Evolutionary conservation across 441 rosid species (phyloP), one percentile per base, ranked within the genome.

Genomic region (Codiaeum variegatum): DNA sequence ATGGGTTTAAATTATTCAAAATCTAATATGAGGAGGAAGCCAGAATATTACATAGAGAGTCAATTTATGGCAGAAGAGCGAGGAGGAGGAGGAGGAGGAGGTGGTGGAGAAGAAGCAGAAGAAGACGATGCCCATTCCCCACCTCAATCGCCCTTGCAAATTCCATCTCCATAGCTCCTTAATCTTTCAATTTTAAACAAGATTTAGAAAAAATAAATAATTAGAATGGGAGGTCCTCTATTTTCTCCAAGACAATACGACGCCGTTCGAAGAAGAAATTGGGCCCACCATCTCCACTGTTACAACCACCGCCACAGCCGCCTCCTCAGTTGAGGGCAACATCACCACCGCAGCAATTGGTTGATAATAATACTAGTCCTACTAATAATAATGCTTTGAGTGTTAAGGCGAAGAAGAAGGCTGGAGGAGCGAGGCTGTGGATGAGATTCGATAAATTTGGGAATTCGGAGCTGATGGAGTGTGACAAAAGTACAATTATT

Each of bases 401-500:
- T 19, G 65, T 38, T 62, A 88, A 80, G 66, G 83, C 83, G 84
- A 88, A 88, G 87, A 91, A 89, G 91, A 90, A 86, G 83, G 85
- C 84, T 5, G 91, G 87, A 18, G 89, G 94, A 24, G 86, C 92
- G 18, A 86, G 92, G 86, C 78, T 88, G 60, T 94, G 98, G 98
- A 91, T 90, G 99, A 85, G 90, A 79, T 86, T 88, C 63, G 98
- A 94, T 74, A 75, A 88, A 36, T 81, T 81, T 23, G 99, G 98
- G 62, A 84, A 79, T n/a, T 88, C 90, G 84, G 97, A 94, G 81
- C 62, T 88, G 44, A 87, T 90, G 70, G 99, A 92, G 72, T 92
- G 92, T 67, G 99, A 92, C 60, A 94, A 94, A 85, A 87, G 86
- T 67, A 77, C 87, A 8, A 94, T 94, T 67, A 89, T 92, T 38